Evolutionary conservation across 768 basidiomycete genomes (phyloP).

Genomic region (Paxillus involutus): DNA sequence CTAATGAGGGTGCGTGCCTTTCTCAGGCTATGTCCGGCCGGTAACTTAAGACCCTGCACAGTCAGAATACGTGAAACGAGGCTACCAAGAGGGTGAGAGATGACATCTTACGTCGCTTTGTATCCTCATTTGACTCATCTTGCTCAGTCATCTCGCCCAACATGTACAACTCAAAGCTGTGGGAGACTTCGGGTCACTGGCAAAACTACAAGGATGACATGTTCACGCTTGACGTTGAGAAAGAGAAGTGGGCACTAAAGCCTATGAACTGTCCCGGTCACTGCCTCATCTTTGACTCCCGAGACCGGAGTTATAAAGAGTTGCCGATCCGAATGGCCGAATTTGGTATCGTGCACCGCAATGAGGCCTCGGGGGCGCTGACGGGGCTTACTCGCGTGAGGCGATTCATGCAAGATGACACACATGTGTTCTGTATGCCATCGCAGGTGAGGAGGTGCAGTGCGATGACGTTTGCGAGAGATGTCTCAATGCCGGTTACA

Average conservation of each 20-base stretch:
- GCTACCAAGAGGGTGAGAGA: constrained; percentile 82
- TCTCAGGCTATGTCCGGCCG: constrained; percentile 2
- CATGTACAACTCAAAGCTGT: constrained; percentile 94
- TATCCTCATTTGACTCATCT: constrained; percentile 5
- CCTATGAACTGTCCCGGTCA: constrained; percentile 99
- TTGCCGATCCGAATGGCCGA: constrained; percentile 97
- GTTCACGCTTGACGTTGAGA: constrained; percentile 93
- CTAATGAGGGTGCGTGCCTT: constrained; percentile 73
- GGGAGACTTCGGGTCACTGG: constrained; percentile 99
- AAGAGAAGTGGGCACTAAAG: constrained; percentile 94
- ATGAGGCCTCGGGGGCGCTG: constrained; percentile 93
- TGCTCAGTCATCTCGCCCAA: constrained; percentile 90
- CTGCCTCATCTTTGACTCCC: constrained; percentile 91
- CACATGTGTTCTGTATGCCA: constrained; percentile 98
- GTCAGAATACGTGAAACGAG: constrained; percentile 93
- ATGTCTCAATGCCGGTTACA: constrained; percentile 28
- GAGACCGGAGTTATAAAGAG: constrained; percentile 93
- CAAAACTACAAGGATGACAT: constrained; percentile 98
- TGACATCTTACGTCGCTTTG: not conserved
- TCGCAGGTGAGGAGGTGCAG: constrained; percentile 57
- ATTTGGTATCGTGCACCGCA: constrained; percentile 95
- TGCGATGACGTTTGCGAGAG: not conserved
- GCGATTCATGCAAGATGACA: constrained; percentile 96
- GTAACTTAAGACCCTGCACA: constrained; percentile 29
- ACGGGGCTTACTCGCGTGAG: constrained; percentile 92